These are phyloP conservation scores for Nicotiana sylvestris DNA, from an alignment of 257 asterid species.

Conservation along the genomic window DNA sequence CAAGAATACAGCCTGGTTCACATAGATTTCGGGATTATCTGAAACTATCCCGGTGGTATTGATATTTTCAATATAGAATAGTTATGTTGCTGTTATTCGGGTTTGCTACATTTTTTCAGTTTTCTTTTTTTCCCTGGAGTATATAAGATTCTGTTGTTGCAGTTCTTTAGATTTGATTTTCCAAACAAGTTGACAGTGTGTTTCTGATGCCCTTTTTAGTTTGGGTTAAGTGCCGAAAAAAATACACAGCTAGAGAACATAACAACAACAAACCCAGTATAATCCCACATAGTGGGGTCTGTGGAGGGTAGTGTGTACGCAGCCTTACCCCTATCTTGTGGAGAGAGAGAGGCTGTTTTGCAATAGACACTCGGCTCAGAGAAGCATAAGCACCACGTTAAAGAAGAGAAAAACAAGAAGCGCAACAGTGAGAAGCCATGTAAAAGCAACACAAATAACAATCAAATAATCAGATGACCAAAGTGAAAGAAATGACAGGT, in stretches of 20 bases:
- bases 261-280: too few relatives aligned
- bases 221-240: not conserved
- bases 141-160: not conserved
- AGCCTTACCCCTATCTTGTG: too few relatives aligned
- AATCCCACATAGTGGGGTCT: too few relatives aligned
- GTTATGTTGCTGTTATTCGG: not conserved
- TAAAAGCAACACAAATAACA: too few relatives aligned
- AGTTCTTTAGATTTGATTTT: not conserved
- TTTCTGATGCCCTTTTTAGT: not conserved
- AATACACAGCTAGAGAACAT: not conserved
- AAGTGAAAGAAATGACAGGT: too few relatives aligned
- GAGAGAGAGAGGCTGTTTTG: too few relatives aligned
- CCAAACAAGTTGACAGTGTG: not conserved
- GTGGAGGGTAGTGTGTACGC: too few relatives aligned
- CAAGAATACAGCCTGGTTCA: not conserved
- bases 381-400: too few relatives aligned
- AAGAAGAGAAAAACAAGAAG: too few relatives aligned
- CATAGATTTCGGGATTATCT: not conserved
- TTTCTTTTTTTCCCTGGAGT: not conserved
- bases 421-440: too few relatives aligned
- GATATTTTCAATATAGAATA: constrained; percentile 1
- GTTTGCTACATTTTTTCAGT: not conserved
- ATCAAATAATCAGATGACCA: too few relatives aligned
- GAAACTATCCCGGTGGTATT: not conserved
- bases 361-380: too few relatives aligned